phyloP scores from a whole-genome alignment of 2,329 filamentous ascomycete genomes.

The Botrytis tulipae region DNA sequence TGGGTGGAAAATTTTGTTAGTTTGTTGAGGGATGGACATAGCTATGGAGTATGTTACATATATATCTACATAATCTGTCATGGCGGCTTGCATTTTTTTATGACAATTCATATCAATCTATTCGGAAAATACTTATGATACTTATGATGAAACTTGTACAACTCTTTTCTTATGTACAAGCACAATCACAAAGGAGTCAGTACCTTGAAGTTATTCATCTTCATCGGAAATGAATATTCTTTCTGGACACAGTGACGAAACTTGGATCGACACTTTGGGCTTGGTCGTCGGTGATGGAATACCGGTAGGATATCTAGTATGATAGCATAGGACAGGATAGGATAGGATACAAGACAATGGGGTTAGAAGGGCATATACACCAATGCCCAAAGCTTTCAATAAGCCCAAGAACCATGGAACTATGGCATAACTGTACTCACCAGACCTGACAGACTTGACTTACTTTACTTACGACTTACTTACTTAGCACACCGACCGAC shows the following conservation, averaged over 20 bases:
- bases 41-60: background rate
- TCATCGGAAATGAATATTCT: background rate
- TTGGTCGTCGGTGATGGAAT: background rate
- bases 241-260: background rate
- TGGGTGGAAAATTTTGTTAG: background rate
- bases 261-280: background rate
- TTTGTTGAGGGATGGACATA: background rate
- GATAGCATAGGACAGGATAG: background rate
- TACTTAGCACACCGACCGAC: background rate
- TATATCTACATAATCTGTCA: background rate
- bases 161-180: background rate
- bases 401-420: background rate
- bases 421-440: background rate
- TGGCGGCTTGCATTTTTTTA: background rate
- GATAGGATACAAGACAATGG: background rate
- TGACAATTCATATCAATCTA: background rate
- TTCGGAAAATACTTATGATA: background rate
- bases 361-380: background rate
- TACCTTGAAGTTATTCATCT: background rate
- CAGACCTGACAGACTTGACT: background rate
- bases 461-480: background rate
- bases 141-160: background rate
- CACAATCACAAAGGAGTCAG: background rate
- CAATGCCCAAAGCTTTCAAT: conserved; percentile 1
- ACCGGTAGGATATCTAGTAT: background rate